Percentiles rank a stretch among this genome's conserved stretches.
These are phyloP conservation scores for Colletotrichum higginsianum DNA, from an alignment of 2,329 filamentous ascomycete species.

Conservation along the genomic window DNA sequence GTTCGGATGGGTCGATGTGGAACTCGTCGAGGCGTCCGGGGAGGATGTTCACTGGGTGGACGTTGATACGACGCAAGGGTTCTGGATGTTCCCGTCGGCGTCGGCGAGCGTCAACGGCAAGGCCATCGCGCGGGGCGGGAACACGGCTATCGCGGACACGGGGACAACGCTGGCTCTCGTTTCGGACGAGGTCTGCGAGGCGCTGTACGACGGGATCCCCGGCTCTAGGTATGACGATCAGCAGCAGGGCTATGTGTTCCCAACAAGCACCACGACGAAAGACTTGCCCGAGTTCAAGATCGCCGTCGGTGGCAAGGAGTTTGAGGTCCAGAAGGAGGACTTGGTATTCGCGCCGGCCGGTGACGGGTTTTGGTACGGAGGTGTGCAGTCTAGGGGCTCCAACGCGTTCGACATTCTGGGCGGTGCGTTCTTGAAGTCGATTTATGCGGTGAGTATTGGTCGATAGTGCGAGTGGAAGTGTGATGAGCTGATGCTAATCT, in stretches of 20 bases:
- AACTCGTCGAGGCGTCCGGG: conserved; percentile 68
- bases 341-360: conserved; percentile 33
- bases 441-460: conserved; percentile 32
- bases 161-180: conserved; percentile 75
- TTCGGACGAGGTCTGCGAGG: conserved; percentile 44
- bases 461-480: neutral
- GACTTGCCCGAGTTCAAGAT: conserved; percentile 64
- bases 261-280: conserved; percentile 53
- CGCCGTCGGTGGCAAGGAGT: conserved; percentile 69
- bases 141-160: conserved; percentile 68
- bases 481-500: conserved; percentile 13
- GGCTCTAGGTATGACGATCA: conserved; percentile 44
- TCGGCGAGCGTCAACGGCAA: conserved; percentile 68
- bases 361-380: conserved; percentile 36
- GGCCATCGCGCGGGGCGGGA: conserved; percentile 53
- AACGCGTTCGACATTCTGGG: conserved; percentile 39
- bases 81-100: conserved; percentile 77
- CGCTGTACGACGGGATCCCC: conserved; percentile 47
- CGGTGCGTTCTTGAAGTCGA: conserved; percentile 36
- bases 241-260: conserved; percentile 55
- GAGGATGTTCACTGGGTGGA: conserved; percentile 74
- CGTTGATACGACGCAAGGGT: conserved; percentile 74
- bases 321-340: conserved; percentile 36
- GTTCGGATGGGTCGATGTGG: conserved; percentile 78
- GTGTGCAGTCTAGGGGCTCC: conserved; percentile 37